A percentile compares a stretch with the other conserved stretches of the same genome.
These are phyloP conservation scores for Dujonia santamariae DNA, from an alignment of 1,139 yeast species.

Conservation along the genomic window DNA sequence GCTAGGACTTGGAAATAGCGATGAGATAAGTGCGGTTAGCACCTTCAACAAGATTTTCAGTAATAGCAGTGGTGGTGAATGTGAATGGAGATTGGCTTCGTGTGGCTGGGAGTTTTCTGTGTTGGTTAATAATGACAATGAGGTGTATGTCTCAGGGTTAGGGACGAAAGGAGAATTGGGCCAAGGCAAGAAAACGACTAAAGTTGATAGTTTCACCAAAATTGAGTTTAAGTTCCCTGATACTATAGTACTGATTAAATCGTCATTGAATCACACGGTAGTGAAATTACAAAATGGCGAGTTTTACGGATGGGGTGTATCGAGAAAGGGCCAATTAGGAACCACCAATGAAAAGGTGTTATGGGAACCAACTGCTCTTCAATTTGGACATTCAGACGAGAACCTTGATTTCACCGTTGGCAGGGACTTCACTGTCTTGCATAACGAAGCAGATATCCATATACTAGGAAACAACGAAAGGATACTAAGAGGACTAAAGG, in stretches of 20 bases:
- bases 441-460: constrained; percentile 7
- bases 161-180: constrained; percentile 82
- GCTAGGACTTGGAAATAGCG: too few species aligned
- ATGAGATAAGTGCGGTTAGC: too few species aligned
- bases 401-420: constrained; percentile 29
- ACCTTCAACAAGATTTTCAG: too few species aligned
- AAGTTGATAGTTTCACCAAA: constrained; percentile 13
- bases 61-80: too few species aligned
- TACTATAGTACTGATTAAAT: constrained; percentile 25
- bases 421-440: constrained; percentile 40
- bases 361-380: constrained; percentile 26
- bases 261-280: constrained; percentile 60
- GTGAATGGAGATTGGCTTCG: constrained; percentile 45
- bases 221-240: constrained; percentile 13
- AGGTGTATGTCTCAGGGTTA: constrained; percentile 53
- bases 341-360: constrained; percentile 8
- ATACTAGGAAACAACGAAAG: constrained; percentile 16
- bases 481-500: constrained; percentile 1
- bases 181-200: constrained; percentile 30
- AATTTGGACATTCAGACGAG: constrained; percentile 8
- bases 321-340: constrained; percentile 72
- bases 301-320: constrained; percentile 80
- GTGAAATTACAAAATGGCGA: constrained; percentile 38
- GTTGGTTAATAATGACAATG: constrained; percentile 38
- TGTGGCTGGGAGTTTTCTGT: constrained; percentile 83